These are phyloP conservation scores for Botrytis cinerea DNA, from an alignment of 2,329 filamentous ascomycete genomes.

Conservation along the genomic window DNA sequence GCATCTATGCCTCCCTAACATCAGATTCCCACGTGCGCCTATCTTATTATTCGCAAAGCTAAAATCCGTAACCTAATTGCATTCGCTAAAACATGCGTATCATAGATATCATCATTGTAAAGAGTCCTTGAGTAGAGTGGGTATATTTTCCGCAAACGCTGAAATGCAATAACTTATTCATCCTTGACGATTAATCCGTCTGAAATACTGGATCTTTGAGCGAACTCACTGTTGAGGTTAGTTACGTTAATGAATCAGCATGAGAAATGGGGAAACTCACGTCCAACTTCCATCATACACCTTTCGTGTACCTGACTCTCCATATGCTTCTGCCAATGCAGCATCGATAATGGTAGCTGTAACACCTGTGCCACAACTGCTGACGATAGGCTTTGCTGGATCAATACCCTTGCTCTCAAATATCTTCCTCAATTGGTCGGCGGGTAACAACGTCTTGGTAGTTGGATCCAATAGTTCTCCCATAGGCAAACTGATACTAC, in stretches of 20 bases:
- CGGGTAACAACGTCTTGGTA: conserved; percentile 76
- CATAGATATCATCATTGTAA: conserved; percentile 20
- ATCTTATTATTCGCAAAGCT: conserved; percentile 3
- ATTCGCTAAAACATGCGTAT: conserved; percentile 12
- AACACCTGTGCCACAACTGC: conserved; percentile 89
- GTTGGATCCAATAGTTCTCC: conserved; percentile 76
- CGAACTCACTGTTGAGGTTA: conserved; percentile 58
- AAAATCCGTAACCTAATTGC: background rate
- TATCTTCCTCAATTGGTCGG: conserved; percentile 69
- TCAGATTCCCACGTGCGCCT: conserved; percentile 10
- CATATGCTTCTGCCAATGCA: conserved; percentile 77
- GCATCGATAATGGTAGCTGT: conserved; percentile 90
- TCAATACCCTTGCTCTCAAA: conserved; percentile 82
- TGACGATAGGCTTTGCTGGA: conserved; percentile 77
- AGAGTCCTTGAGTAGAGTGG: conserved; percentile 23
- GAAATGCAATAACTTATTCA: conserved; percentile 28
- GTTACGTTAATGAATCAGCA: background rate
- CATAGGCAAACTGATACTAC: conserved; percentile 81
- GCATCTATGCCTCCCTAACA: conserved; percentile 2
- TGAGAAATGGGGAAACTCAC: conserved; percentile 55
- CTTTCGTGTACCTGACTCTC: conserved; percentile 64
- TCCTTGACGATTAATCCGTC: conserved; percentile 63
- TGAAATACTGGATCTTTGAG: conserved; percentile 61
- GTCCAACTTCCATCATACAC: conserved; percentile 99
- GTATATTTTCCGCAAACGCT: conserved; percentile 23